phyloP scores from a whole-genome alignment of 2,329 filamentous ascomycete species.

The Colletotrichum lini region DNA sequence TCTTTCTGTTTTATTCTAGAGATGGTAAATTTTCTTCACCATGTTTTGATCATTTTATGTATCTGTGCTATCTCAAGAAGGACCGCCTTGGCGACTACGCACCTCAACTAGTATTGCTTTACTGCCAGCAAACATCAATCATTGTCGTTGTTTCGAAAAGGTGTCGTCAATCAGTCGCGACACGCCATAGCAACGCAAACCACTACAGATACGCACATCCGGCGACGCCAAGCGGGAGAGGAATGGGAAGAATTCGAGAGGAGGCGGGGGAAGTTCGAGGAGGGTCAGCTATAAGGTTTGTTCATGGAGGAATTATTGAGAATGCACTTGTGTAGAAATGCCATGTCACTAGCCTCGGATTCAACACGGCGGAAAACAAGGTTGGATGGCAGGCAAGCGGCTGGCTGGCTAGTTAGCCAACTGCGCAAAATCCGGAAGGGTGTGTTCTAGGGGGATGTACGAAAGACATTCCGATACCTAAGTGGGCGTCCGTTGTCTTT shows the following conservation, averaged over 20 bases:
- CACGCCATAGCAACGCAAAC: not conserved
- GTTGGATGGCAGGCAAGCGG: not conserved
- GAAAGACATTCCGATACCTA: not conserved
- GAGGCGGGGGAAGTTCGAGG: not conserved
- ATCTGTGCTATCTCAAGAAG: not conserved
- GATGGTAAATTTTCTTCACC: too few relatives aligned
- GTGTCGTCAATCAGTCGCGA: too few relatives aligned
- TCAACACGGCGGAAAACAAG: conserved; percentile 1
- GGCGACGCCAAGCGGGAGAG: not conserved
- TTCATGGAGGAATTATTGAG: conserved; percentile 26
- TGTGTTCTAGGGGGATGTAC: not conserved
- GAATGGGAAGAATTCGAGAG: not conserved
- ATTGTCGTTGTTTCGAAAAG: not conserved
- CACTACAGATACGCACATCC: not conserved
- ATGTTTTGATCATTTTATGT: too few relatives aligned
- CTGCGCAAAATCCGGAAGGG: not conserved
- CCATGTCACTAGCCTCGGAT: conserved; percentile 22
- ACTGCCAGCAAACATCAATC: not conserved
- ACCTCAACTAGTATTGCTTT: not conserved
- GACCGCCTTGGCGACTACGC: too few relatives aligned
- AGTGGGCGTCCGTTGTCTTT: not conserved
- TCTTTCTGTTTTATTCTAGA: too few relatives aligned
- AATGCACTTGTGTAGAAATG: conserved; percentile 39
- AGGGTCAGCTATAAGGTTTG: conserved; percentile 14
- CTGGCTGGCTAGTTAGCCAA: too few relatives aligned